Evolutionary conservation across 176 grass and related monocot genomes (phyloP).

Genomic region (Bonia amplexicaulis): DNA sequence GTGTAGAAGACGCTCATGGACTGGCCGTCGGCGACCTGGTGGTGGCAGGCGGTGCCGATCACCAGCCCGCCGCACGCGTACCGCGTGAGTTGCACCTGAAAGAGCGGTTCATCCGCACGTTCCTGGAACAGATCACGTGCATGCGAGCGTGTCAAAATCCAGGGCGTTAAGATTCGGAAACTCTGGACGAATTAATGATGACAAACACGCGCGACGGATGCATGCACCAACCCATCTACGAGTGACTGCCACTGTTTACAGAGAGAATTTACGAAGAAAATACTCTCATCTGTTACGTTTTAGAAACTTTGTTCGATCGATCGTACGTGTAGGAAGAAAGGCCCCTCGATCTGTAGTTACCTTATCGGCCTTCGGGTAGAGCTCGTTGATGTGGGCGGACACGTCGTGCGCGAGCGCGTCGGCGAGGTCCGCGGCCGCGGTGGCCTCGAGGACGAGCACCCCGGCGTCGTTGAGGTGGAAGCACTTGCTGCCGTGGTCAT

Average conservation of each 20-base stretch:
- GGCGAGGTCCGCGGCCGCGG: not conserved
- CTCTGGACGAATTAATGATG: not conserved
- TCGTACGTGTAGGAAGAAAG: no score
- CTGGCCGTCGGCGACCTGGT: constrained; percentile 42
- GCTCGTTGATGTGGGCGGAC: constrained; percentile 1
- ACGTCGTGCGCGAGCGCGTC: constrained; percentile 16
- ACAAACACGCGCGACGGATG: not conserved
- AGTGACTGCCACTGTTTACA: no score
- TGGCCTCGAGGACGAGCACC: constrained; percentile 28
- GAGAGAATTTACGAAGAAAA: no score
- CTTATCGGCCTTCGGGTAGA: constrained; percentile 18
- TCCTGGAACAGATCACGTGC: not conserved
- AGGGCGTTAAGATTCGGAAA: not conserved
- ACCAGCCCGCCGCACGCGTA: constrained; percentile 43
- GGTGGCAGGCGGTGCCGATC: constrained; percentile 15
- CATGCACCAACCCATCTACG: not conserved
- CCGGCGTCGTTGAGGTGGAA: constrained; percentile 27
- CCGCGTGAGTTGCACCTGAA: constrained; percentile 39
- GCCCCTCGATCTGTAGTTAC: not conserved
- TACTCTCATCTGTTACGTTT: no score
- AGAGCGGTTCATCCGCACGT: not conserved
- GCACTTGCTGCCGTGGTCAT: not conserved
- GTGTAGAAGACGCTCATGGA: constrained; percentile 42
- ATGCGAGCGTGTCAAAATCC: not conserved
- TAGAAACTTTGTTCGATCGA: not conserved